Percentiles rank a stretch among this genome's conserved stretches.
Conservation (phyloP, 495 filamentous ascomycete species). For the Schizothecium vesticola region DNA sequence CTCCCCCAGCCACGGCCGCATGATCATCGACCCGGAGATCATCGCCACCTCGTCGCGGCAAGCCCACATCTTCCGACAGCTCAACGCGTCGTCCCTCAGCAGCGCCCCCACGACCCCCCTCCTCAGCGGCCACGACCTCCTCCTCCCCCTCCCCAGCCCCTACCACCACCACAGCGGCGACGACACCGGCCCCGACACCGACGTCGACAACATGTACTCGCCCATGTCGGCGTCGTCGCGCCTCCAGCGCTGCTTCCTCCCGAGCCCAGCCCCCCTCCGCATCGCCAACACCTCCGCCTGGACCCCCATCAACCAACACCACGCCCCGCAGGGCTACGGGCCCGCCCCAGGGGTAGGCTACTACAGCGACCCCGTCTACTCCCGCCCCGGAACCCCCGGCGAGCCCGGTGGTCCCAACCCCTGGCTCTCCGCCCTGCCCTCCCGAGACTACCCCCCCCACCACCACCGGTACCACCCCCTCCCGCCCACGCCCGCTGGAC, state of each 20-base stretch:
- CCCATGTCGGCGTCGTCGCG: background rate
- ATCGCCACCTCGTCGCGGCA: slow-evolving; percentile 50
- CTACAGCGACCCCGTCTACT: background rate
- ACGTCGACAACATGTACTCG: slow-evolving; percentile 35
- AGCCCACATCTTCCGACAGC: slow-evolving; percentile 43
- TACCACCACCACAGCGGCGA: slow-evolving; percentile 8
- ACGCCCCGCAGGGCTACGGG: background rate
- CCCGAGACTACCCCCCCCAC: too few relatives aligned
- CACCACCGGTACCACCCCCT: background rate
- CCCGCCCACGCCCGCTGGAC: too few relatives aligned
- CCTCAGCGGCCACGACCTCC: slow-evolving; percentile 3
- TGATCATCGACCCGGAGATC: slow-evolving; percentile 62
- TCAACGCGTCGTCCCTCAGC: background rate
- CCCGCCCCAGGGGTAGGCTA: background rate
- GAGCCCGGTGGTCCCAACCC: background rate
- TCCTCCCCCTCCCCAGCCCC: background rate
- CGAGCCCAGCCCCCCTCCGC: too few relatives aligned
- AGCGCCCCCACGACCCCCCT: slow-evolving; percentile 16
- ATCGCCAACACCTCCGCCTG: background rate
- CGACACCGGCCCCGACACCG: slow-evolving; percentile 26
- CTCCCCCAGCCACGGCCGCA: slow-evolving; percentile 53
- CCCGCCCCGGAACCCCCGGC: background rate
- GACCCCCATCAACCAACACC: background rate
- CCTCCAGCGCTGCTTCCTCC: background rate
- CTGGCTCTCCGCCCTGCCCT: background rate